A percentile compares a stretch with the other conserved stretches of the same genome.
phyloP scores from a whole-genome alignment of 768 basidiomycete genomes.

The Leccinum rimulosum region DNA sequence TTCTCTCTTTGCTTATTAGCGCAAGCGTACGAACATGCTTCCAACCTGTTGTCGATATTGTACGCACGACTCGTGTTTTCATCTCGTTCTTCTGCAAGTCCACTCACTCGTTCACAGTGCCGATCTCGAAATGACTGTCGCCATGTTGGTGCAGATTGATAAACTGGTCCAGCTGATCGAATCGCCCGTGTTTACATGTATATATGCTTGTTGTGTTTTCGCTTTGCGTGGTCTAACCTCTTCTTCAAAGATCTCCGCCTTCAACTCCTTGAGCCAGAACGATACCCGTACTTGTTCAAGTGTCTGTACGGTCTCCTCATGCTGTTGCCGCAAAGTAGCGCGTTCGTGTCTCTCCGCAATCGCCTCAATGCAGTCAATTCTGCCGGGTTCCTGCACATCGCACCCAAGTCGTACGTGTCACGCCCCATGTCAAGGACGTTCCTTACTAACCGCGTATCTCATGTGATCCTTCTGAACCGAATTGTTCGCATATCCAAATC shows the following conservation, averaged over 20 bases:
- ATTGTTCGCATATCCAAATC: not conserved
- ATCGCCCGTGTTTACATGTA: slow-evolving; percentile 97
- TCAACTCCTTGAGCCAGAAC: slow-evolving; percentile 94
- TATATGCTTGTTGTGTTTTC: slow-evolving; percentile 24
- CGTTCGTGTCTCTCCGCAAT: slow-evolving; percentile 92
- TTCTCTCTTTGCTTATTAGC: slow-evolving; percentile 95
- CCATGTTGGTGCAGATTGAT: slow-evolving; percentile 92
- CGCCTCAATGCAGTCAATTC: slow-evolving; percentile 94
- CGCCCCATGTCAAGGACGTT: not conserved
- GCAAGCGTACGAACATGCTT: slow-evolving; percentile 98
- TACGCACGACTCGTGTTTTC: slow-evolving; percentile 34
- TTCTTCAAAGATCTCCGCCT: slow-evolving; percentile 66
- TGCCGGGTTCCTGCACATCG: slow-evolving; percentile 88
- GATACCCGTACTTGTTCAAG: slow-evolving; percentile 95
- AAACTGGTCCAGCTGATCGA: slow-evolving; percentile 98
- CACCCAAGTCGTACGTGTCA: slow-evolving; percentile 72
- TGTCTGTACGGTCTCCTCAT: slow-evolving; percentile 96
- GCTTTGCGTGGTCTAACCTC: not conserved
- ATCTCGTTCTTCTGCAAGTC: not conserved
- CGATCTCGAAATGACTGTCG: slow-evolving; percentile 94
- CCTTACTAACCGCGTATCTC: not conserved
- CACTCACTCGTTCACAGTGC: slow-evolving; percentile 51
- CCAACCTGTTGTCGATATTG: slow-evolving; percentile 95
- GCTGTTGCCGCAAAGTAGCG: slow-evolving; percentile 95
- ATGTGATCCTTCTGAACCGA: slow-evolving; percentile 15